A percentile compares a stretch with the other conserved stretches of the same genome.
These are phyloP conservation scores for Aspergillus viridinutans DNA, from an alignment of 2,329 filamentous ascomycete genomes.

Conservation along the genomic window DNA sequence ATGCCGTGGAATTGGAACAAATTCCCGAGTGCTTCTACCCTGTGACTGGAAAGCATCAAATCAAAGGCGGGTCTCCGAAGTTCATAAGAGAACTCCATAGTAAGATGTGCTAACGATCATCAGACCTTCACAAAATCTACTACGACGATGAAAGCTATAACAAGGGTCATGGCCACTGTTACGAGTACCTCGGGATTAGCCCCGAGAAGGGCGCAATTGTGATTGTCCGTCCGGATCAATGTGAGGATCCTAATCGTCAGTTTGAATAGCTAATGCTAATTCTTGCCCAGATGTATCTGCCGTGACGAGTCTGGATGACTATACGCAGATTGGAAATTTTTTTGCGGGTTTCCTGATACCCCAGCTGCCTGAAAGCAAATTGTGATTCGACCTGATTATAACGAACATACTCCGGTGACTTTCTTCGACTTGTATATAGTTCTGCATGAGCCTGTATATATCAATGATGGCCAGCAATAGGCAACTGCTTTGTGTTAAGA, in stretches of 20 bases:
- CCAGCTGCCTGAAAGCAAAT: constrained; percentile 11
- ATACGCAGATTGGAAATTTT: constrained; percentile 30
- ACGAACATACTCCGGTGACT: neutral
- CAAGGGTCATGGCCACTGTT: constrained; percentile 54
- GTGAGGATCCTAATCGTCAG: constrained; percentile 34
- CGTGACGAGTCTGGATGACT: constrained; percentile 30
- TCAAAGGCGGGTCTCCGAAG: constrained; percentile 44
- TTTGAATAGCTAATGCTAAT: constrained; percentile 1
- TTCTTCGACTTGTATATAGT: neutral
- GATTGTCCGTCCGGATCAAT: constrained; percentile 59
- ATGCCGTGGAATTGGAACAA: constrained; percentile 47
- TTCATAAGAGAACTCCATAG: too few relatives aligned
- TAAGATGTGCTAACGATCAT: neutral
- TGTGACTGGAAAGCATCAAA: constrained; percentile 51
- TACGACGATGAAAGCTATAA: constrained; percentile 55
- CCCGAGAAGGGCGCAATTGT: constrained; percentile 45
- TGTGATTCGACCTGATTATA: constrained; percentile 1
- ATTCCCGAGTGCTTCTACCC: constrained; percentile 57
- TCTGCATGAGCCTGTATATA: neutral
- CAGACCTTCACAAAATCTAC: constrained; percentile 58
- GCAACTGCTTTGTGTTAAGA: neutral
- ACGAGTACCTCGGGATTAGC: constrained; percentile 53
- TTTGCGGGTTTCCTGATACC: constrained; percentile 31
- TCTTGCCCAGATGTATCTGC: constrained; percentile 36
- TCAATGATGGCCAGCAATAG: neutral